These are phyloP conservation scores for Scutellaria baicalensis DNA, from an alignment of 257 asterid genomes.

Conservation along the genomic window DNA sequence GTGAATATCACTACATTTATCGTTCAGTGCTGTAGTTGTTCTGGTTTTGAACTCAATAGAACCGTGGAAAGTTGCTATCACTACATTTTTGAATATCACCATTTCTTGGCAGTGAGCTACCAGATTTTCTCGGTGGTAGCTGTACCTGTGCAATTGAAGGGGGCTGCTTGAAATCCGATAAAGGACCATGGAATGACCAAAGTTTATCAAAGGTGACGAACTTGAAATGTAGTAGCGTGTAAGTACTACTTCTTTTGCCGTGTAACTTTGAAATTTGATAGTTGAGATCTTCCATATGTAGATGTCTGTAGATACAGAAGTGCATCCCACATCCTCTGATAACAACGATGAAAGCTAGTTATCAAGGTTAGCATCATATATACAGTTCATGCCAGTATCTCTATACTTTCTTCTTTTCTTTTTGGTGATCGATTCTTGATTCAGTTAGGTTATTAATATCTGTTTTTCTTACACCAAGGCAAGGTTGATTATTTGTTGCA, in stretches of 20 bases:
- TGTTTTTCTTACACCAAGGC: not conserved
- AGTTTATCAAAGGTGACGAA: constrained; percentile 24
- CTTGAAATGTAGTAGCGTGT: not conserved
- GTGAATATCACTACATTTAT: constrained; percentile 19
- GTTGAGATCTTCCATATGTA: constrained; percentile 9
- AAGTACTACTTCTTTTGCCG: not conserved
- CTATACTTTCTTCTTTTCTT: not conserved
- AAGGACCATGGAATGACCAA: constrained; percentile 50
- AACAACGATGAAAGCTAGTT: constrained; percentile 10
- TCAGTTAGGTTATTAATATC: not conserved
- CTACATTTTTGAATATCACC: too few relatives aligned
- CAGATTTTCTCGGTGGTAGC: constrained; percentile 44
- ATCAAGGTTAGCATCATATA: constrained; percentile 13
- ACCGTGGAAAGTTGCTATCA: too few relatives aligned
- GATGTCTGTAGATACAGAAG: constrained; percentile 19
- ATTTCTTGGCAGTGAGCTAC: constrained; percentile 35
- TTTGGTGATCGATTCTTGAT: not conserved
- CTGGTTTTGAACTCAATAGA: not conserved
- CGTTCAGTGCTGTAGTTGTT: not conserved
- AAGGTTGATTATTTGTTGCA: not conserved
- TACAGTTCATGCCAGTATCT: not conserved
- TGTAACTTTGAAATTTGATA: not conserved
- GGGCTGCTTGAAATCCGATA: constrained; percentile 40
- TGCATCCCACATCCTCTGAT: constrained; percentile 13
- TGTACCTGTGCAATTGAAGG: constrained; percentile 36